Conservation (phyloP, 163 green algal species). For the Scenedesmus sp. region DNA sequence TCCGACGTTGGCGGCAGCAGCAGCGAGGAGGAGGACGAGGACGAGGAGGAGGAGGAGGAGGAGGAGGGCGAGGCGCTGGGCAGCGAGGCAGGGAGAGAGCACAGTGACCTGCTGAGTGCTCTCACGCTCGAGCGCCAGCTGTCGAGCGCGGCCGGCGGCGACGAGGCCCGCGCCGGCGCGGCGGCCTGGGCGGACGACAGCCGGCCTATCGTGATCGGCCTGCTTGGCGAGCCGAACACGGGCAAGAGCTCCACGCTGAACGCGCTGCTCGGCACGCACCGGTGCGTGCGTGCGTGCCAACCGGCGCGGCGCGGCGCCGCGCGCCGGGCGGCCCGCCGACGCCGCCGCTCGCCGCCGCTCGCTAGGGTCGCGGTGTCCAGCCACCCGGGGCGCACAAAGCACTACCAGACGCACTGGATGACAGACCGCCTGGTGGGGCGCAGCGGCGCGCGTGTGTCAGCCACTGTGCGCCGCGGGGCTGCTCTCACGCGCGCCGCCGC, state of each 20-base stretch:
- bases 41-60: conserved; percentile 35
- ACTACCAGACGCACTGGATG: conserved; percentile 78
- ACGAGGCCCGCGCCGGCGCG: not conserved
- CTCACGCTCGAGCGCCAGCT: conserved; percentile 23
- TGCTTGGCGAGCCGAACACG: conserved; percentile 72
- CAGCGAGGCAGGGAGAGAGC: too few relatives aligned
- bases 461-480: too few relatives aligned
- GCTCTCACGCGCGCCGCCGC: too few relatives aligned
- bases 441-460: too few relatives aligned
- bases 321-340: too few relatives aligned
- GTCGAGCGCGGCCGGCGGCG: not conserved
- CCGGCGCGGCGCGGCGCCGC: too few relatives aligned
- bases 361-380: too few relatives aligned
- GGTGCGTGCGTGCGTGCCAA: conserved; percentile 3
- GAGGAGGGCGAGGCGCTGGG: not conserved
- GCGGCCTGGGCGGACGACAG: not conserved
- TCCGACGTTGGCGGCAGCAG: conserved; percentile 1
- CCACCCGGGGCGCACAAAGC: conserved; percentile 68
- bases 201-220: conserved; percentile 56
- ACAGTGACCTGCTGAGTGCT: too few relatives aligned
- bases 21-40: conserved; percentile 12
- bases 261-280: conserved; percentile 65
- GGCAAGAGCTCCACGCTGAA: conserved; percentile 73
- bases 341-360: too few relatives aligned
- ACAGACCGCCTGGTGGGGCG: conserved; percentile 50